Evolutionary conservation across 164 flowering plant species (phyloP).

Genomic region (Kingdonia uniflora): DNA sequence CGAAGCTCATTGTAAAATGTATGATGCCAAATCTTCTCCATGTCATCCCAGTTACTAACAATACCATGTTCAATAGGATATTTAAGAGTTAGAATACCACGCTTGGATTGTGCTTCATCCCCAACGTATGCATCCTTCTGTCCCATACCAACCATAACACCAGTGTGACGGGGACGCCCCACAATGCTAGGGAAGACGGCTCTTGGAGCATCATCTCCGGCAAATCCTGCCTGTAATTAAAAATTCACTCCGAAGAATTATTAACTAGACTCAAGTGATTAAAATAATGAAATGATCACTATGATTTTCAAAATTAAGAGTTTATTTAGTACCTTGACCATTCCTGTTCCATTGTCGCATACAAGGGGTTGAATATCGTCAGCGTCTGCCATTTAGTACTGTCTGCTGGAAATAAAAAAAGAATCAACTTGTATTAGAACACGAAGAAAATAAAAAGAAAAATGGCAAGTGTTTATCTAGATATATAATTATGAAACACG

Average conservation of each 20-base stretch:
- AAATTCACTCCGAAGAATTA: not conserved
- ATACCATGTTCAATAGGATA: conserved; percentile 84
- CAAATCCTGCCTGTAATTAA: conserved; percentile 58
- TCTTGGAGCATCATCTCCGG: conserved; percentile 82
- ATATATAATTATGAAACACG: no score
- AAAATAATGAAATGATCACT: not conserved
- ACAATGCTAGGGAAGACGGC: conserved; percentile 75
- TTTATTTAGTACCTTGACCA: conserved; percentile 10
- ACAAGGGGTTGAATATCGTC: conserved; percentile 17
- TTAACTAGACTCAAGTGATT: not conserved
- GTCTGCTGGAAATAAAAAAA: not conserved
- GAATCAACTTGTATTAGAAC: no score
- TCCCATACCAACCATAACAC: conserved; percentile 89
- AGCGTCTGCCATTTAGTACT: conserved; percentile 6
- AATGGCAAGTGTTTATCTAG: no score
- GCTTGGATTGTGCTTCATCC: conserved; percentile 73
- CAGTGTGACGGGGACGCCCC: conserved; percentile 77
- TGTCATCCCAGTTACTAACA: conserved; percentile 82
- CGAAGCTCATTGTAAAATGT: conserved; percentile 79
- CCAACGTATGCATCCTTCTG: conserved; percentile 83
- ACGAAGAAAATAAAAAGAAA: no score
- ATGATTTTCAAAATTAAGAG: not conserved
- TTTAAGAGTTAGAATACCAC: conserved; percentile 69
- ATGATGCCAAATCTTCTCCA: conserved; percentile 81
- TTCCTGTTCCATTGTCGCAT: conserved; percentile 17